These are phyloP conservation scores for Russula virescens DNA, from an alignment of 768 basidiomycete genomes.

Conservation along the genomic window DNA sequence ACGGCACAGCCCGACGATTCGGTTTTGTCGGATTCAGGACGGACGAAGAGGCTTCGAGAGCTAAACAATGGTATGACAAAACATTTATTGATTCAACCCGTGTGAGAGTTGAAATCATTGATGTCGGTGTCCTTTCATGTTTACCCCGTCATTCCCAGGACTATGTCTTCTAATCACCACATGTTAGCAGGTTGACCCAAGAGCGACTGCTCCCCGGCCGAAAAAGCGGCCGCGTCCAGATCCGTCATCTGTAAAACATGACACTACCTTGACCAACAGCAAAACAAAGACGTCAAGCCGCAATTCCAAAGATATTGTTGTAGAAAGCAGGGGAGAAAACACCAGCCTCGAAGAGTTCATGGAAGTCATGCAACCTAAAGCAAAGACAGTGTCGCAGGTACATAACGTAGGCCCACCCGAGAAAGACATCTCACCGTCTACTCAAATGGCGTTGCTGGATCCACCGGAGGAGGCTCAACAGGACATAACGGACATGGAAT, in stretches of 20 bases:
- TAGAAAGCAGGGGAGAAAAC: slow-evolving; percentile 26
- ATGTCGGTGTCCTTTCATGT: slow-evolving; percentile 46
- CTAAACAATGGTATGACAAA: slow-evolving; percentile 77
- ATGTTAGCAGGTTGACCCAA: slow-evolving; percentile 53
- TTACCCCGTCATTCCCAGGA: background rate
- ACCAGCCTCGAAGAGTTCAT: slow-evolving; percentile 59
- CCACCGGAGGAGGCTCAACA: slow-evolving; percentile 30
- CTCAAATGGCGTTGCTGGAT: background rate
- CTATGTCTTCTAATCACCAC: slow-evolving; percentile 1
- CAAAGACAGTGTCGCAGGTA: slow-evolving; percentile 46
- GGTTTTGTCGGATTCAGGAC: slow-evolving; percentile 92
- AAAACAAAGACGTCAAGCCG: slow-evolving; percentile 3
- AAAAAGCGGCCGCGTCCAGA: slow-evolving; percentile 61
- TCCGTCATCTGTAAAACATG: slow-evolving; percentile 27
- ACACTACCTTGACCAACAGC: slow-evolving; percentile 21
- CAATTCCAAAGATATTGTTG: slow-evolving; percentile 4
- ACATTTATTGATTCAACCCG: slow-evolving; percentile 78
- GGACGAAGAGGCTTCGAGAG: slow-evolving; percentile 63
- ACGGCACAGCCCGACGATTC: slow-evolving; percentile 81
- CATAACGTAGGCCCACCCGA: slow-evolving; percentile 38
- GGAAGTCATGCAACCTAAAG: slow-evolving; percentile 63
- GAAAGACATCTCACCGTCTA: slow-evolving; percentile 20
- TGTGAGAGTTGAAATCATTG: slow-evolving; percentile 68
- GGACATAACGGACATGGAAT: slow-evolving; percentile 62
- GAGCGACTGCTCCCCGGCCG: slow-evolving; percentile 60